Evolutionary conservation across 2,329 filamentous ascomycete species (phyloP), one percentile per base, ranked within the genome.

Genomic region (Aspergillus sp.): DNA sequence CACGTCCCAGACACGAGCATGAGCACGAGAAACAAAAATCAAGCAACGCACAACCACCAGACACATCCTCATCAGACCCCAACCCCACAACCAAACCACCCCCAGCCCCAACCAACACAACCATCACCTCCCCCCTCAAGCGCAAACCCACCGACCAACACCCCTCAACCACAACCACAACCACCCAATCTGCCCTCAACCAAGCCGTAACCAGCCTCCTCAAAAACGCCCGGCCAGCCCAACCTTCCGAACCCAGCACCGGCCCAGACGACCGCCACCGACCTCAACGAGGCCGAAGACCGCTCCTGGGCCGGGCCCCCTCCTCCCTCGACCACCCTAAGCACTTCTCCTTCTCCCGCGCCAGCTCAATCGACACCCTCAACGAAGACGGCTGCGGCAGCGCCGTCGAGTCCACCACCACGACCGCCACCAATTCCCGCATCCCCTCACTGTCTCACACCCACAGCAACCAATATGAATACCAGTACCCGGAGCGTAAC

Each of bases 281-380:
- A 12, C 57, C 39, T 19, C 66, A 68, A 54, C 63, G 69, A 30
- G 66, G 67, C 58, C 68, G 74, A 63, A 77, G 72, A 62, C 74
- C 74, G 10, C 74, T 81, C 23, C 67, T 81, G 10, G 79, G 79
- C 32, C 72, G 79, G 54, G 78, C 78, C 12, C 69, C 75, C 47
- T 80, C 79, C 17, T 79, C 78, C 38, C 30, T 21, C n/a, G 38
- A 28, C 38, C 52, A 45, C n/a, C 23, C n/a, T 25, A 32, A 55
- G 15, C 28, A 30, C 39, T 47, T 45, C 28, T 45, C 66, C 19
- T 66, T 72, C 45, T 81, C 79, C 4, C 78, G 80, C 38, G 80
- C 80, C 28, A 81, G 79, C 67, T 82, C 80, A n/a, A 76, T 82
- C 58, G 80, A 82, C 61, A 81, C 80, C 23, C 70, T 82, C 9